Evolutionary conservation across 2,329 filamentous ascomycete genomes (phyloP).

Genomic region (Canariomyces notabilis): DNA sequence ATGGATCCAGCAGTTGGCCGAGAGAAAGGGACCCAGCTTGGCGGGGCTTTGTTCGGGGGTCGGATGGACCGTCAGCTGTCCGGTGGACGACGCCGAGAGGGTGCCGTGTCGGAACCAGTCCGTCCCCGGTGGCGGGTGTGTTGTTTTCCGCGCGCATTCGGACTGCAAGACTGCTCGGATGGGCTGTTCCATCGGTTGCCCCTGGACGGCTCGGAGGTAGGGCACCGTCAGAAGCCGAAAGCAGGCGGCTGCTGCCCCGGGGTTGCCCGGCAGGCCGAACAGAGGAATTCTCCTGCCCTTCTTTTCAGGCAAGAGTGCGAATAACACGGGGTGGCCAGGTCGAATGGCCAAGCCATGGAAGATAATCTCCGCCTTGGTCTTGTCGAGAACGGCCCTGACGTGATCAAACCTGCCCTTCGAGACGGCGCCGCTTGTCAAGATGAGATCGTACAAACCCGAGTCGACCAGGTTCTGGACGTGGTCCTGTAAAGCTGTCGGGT

Average conservation of each 20-base stretch:
- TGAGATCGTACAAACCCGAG: constrained; percentile 20
- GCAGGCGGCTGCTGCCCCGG: constrained; percentile 27
- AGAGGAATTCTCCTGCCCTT: constrained; percentile 19
- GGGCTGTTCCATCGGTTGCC: constrained; percentile 11
- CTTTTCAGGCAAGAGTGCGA: constrained; percentile 21
- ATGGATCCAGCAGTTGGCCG: constrained; percentile 15
- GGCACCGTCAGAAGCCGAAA: constrained; percentile 28
- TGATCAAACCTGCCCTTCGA: constrained; percentile 29
- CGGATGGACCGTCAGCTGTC: constrained; percentile 2
- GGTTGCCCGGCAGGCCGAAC: constrained; percentile 29
- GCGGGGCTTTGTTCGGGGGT: constrained; percentile 13
- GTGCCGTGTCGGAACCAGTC: constrained; percentile 11
- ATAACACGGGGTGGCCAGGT: constrained; percentile 29
- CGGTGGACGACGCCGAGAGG: background rate
- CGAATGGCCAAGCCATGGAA: constrained; percentile 29
- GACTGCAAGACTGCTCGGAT: background rate
- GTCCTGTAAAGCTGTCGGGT: background rate
- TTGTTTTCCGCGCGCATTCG: background rate
- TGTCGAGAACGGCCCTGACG: constrained; percentile 20
- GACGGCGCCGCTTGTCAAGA: constrained; percentile 29
- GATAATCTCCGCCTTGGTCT: constrained; percentile 21
- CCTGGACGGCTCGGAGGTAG: constrained; percentile 21
- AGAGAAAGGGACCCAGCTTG: constrained; percentile 6
- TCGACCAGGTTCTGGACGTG: background rate
- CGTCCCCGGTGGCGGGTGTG: background rate